phyloP scores from a whole-genome alignment of 2,329 filamentous ascomycete species.

The Neonectria ditissima region DNA sequence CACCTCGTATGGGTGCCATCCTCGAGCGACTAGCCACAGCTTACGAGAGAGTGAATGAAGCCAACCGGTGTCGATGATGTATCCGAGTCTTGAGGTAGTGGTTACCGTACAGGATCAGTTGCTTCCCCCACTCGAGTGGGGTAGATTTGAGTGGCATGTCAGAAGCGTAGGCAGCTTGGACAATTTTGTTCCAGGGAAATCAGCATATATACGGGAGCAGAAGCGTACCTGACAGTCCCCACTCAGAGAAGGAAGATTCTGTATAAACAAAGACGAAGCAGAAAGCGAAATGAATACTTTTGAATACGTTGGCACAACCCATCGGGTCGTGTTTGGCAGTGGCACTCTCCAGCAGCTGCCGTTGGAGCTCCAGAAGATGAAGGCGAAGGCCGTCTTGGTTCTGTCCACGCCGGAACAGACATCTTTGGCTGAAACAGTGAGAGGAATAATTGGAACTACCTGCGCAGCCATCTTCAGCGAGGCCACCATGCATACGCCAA shows the following conservation, averaged over 20 bases:
- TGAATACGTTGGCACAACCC: conserved; percentile 65
- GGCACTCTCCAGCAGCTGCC: conserved; percentile 63
- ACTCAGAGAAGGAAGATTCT: background rate
- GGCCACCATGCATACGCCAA: conserved; percentile 27
- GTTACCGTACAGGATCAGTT: no score
- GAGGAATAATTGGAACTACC: conserved; percentile 22
- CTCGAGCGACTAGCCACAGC: conserved; percentile 18
- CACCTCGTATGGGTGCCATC: conserved; percentile 26
- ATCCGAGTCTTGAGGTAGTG: background rate
- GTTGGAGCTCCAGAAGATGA: conserved; percentile 56
- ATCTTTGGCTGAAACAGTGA: conserved; percentile 29
- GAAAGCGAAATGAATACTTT: conserved; percentile 61
- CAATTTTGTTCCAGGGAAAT: background rate
- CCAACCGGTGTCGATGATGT: background rate
- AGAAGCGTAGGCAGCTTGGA: background rate
- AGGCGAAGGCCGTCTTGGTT: conserved; percentile 54
- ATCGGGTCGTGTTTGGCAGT: conserved; percentile 65
- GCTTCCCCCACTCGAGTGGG: background rate
- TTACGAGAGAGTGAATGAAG: conserved; percentile 14
- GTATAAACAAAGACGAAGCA: background rate
- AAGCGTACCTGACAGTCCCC: background rate
- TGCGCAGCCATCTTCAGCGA: conserved; percentile 25
- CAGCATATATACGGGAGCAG: background rate
- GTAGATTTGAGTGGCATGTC: background rate
- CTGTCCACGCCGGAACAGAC: conserved; percentile 63